Conservation (phyloP, 345 rosid genomes). For the Abelmoschus esculentus region DNA sequence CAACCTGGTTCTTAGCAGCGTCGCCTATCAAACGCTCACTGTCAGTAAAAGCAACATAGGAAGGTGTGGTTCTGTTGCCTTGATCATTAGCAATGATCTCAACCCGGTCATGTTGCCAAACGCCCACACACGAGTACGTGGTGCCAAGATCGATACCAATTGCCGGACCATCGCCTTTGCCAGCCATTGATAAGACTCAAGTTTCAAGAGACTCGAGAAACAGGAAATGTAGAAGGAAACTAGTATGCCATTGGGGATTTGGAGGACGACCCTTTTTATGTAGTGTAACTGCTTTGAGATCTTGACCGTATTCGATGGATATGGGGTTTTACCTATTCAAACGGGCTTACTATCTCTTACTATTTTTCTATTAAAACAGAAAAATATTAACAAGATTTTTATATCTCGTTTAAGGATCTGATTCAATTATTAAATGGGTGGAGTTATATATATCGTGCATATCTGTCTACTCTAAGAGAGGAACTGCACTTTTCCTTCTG, state of each 20-base stretch:
- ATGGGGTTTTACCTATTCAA: not conserved
- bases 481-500: not conserved
- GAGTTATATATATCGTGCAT: too few species aligned
- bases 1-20: constrained; percentile 33
- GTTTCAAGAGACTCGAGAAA: not conserved
- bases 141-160: constrained; percentile 34
- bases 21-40: constrained; percentile 21
- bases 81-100: constrained; percentile 36
- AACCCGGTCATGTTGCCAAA: constrained; percentile 32
- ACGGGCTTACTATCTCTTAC: not conserved
- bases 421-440: too few species aligned
- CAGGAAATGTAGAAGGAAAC: not conserved
- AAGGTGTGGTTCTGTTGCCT: constrained; percentile 32
- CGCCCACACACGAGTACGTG: constrained; percentile 30
- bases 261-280: not conserved
- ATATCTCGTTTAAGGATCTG: too few species aligned
- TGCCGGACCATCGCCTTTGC: constrained; percentile 4
- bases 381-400: too few species aligned
- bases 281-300: not conserved
- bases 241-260: not conserved
- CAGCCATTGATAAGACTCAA: not conserved
- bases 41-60: constrained; percentile 32
- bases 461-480: not conserved
- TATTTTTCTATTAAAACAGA: too few species aligned
- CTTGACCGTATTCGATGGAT: not conserved